Conservation (phyloP, 441 rosid genomes). For the Aleurites moluccanus region DNA sequence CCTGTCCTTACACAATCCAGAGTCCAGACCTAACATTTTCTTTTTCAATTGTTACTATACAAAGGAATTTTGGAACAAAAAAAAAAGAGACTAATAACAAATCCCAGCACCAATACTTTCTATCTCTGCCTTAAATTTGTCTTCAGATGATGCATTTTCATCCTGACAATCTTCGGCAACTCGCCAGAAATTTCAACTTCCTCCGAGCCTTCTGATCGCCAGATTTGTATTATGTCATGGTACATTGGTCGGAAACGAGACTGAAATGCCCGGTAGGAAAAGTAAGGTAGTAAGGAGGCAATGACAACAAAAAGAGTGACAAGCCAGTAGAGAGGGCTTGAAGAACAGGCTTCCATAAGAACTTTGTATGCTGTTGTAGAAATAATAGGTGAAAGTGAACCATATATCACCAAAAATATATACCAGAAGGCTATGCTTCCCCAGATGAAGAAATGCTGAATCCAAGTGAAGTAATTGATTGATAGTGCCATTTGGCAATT, state of each 20-base stretch:
- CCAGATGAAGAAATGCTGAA: constrained; percentile 90
- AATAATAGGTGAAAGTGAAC: constrained; percentile 51
- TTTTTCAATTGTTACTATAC: not conserved
- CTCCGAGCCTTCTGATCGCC: constrained; percentile 13
- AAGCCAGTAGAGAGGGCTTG: constrained; percentile 64
- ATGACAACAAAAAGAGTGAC: constrained; percentile 54
- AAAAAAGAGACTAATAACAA: not conserved
- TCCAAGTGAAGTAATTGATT: constrained; percentile 92
- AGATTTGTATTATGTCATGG: constrained; percentile 59
- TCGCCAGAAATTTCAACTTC: constrained; percentile 28
- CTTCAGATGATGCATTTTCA: constrained; percentile 44
- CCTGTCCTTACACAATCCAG: not conserved
- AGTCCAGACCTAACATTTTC: no score
- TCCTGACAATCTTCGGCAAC: constrained; percentile 40
- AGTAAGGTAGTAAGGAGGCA: constrained; percentile 69
- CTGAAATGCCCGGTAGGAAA: constrained; percentile 74
- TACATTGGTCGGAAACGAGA: constrained; percentile 75
- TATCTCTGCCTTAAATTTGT: constrained; percentile 37
- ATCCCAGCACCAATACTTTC: no score
- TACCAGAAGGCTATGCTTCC: constrained; percentile 88
- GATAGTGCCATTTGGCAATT: constrained; percentile 89
- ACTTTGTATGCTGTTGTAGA: constrained; percentile 79
- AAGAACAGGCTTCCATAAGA: constrained; percentile 67
- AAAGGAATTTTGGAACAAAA: not conserved
- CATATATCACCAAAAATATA: constrained; percentile 62